These are phyloP conservation scores for Cladorrhinum samala DNA, from an alignment of 495 filamentous ascomycete genomes.

Conservation along the genomic window DNA sequence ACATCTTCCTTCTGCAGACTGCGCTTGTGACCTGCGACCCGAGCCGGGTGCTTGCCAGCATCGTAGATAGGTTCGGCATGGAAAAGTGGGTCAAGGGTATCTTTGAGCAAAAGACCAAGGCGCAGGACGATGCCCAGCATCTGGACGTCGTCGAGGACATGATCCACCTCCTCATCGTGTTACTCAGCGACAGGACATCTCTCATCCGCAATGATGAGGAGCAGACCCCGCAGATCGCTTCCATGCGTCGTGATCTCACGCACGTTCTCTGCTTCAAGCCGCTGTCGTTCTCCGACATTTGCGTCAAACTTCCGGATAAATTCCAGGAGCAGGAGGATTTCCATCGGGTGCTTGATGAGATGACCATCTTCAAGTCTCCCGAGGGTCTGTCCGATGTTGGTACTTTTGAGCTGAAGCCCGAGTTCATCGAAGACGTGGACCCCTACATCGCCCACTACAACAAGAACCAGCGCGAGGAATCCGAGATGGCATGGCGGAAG, in stretches of 20 bases:
- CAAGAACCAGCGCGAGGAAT: slow-evolving; percentile 95
- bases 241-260: slow-evolving; percentile 80
- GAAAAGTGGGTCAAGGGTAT: slow-evolving; percentile 81
- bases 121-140: slow-evolving; percentile 76
- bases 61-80: slow-evolving; percentile 87
- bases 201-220: slow-evolving; percentile 68
- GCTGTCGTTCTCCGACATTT: slow-evolving; percentile 85
- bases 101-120: slow-evolving; percentile 57
- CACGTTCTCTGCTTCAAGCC: slow-evolving; percentile 96
- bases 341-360: slow-evolving; percentile 72
- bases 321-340: slow-evolving; percentile 78
- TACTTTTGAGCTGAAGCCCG: slow-evolving; percentile 83
- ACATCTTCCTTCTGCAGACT: slow-evolving; percentile 90
- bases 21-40: slow-evolving; percentile 83
- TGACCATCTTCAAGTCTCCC: slow-evolving; percentile 81
- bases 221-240: slow-evolving; percentile 55
- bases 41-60: slow-evolving; percentile 76
- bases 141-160: slow-evolving; percentile 94
- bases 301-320: slow-evolving; percentile 72
- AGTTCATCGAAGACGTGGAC: slow-evolving; percentile 80
- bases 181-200: slow-evolving; percentile 80
- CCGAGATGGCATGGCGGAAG: slow-evolving; percentile 78
- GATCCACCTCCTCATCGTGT: slow-evolving; percentile 83
- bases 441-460: slow-evolving; percentile 92
- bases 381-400: slow-evolving; percentile 89